These are phyloP conservation scores for Hymenochaete sp. DNA, from an alignment of 1,284 basidiomycete species.

Conservation along the genomic window DNA sequence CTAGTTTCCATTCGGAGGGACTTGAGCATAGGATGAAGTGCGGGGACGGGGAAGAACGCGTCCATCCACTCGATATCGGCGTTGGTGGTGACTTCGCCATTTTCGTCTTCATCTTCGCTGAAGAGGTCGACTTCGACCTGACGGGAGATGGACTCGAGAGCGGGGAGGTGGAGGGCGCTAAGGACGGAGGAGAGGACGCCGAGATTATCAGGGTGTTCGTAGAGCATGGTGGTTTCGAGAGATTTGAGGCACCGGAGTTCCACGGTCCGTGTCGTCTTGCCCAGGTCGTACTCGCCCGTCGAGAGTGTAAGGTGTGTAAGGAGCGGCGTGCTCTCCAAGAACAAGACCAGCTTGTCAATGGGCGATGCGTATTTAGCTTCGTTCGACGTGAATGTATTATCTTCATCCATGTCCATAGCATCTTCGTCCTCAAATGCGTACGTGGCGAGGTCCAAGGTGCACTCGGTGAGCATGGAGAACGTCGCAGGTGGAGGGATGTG, in stretches of 20 bases:
- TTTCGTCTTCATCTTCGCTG: not conserved
- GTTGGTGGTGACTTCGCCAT: not conserved
- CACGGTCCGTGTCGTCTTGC: too few species aligned
- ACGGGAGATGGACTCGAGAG: not conserved
- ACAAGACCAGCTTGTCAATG: not conserved
- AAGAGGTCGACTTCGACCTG: too few species aligned
- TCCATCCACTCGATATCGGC: not conserved
- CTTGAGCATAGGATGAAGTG: not conserved
- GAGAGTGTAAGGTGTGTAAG: not conserved
- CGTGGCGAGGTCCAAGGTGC: not conserved
- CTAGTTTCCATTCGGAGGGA: not conserved
- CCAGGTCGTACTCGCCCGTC: not conserved
- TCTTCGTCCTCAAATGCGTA: too few species aligned
- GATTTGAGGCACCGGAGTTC: not conserved
- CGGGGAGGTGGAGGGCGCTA: not conserved
- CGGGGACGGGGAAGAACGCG: not conserved
- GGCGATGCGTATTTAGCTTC: not conserved
- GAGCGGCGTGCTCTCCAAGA: not conserved
- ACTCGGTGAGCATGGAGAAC: not conserved
- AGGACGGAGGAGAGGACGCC: not conserved
- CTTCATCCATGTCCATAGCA: not conserved
- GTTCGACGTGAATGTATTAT: not conserved
- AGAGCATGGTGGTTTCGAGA: not conserved
- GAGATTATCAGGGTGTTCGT: not conserved
- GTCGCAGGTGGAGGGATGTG: constrained; percentile 1